Percentiles rank a stretch among this genome's conserved stretches.
Conservation (phyloP, 495 filamentous ascomycete species). For the Darksidea phi region DNA sequence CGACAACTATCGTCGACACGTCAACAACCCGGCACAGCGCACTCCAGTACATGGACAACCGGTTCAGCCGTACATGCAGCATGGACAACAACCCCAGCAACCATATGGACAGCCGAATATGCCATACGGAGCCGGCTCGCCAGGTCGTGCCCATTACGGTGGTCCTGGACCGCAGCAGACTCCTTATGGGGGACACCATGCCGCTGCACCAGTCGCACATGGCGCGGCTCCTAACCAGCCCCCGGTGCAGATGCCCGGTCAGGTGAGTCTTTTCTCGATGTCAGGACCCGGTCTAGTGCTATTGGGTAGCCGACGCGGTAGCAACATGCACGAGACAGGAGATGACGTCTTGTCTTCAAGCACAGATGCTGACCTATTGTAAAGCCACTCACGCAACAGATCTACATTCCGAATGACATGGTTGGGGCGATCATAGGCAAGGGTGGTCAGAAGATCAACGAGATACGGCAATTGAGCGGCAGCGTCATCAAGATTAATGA, state of each 20-base stretch:
- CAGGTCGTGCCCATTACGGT: slow-evolving; percentile 59
- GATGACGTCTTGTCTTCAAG: too few relatives aligned
- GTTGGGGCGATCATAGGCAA: slow-evolving; percentile 99
- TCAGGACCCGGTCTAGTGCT: too few relatives aligned
- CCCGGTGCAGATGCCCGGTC: slow-evolving; percentile 54
- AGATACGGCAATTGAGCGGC: slow-evolving; percentile 92
- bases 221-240: slow-evolving; percentile 55
- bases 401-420: slow-evolving; percentile 99
- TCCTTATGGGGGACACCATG: slow-evolving; percentile 59
- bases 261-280: not conserved
- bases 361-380: slow-evolving; percentile 64
- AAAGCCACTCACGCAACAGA: slow-evolving; percentile 94
- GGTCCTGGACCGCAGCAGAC: slow-evolving; percentile 77
- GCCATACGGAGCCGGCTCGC: slow-evolving; percentile 71
- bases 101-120: slow-evolving; percentile 58
- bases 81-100: slow-evolving; percentile 1
- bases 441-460: slow-evolving; percentile 98
- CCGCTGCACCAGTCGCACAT: slow-evolving; percentile 46
- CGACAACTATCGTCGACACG: slow-evolving; percentile 75
- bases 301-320: too few relatives aligned
- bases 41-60: slow-evolving; percentile 59
- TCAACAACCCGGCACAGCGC: slow-evolving; percentile 61
- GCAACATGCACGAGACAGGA: too few relatives aligned
- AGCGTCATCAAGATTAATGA: slow-evolving; percentile 99
- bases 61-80: slow-evolving; percentile 58